phyloP scores from a whole-genome alignment of 371 early-diverging fungal genomes.

The Rhizopus stolonifer region DNA sequence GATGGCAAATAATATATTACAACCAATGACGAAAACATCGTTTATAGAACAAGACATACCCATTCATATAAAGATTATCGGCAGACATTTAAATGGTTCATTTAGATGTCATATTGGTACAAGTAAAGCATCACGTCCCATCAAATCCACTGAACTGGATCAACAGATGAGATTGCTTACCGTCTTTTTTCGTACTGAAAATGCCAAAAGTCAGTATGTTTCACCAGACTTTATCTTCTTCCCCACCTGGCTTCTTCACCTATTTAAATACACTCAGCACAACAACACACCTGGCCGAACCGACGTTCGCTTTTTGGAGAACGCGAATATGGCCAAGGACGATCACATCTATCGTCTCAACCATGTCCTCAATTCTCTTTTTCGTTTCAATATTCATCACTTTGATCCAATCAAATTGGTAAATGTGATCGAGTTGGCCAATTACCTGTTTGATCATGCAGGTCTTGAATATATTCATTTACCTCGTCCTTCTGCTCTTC shows the following conservation, averaged over 20 bases:
- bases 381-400: constrained; percentile 41
- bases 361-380: constrained; percentile 43
- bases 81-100: constrained; percentile 44
- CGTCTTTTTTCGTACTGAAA: constrained; percentile 44
- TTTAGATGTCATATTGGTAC: constrained; percentile 49
- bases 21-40: not conserved
- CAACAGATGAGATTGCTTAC: constrained; percentile 42
- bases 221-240: constrained; percentile 46
- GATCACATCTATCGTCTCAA: constrained; percentile 50
- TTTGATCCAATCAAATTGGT: constrained; percentile 31
- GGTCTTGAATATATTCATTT: constrained; percentile 29
- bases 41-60: constrained; percentile 26
- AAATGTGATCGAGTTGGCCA: constrained; percentile 29
- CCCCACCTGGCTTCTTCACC: constrained; percentile 47
- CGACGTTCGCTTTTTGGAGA: constrained; percentile 43
- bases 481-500: constrained; percentile 31
- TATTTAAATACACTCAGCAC: constrained; percentile 45
- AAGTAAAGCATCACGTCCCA: constrained; percentile 44
- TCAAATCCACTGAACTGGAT: constrained; percentile 36
- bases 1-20: constrained; percentile 33
- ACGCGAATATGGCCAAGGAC: constrained; percentile 43
- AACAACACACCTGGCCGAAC: constrained; percentile 40
- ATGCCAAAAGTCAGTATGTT: constrained; percentile 30
- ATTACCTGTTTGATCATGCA: constrained; percentile 39
- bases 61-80: constrained; percentile 44